These are phyloP conservation scores for Acanthamoeba divionensis DNA, from an alignment of 208 protist species.

Conservation along the genomic window DNA sequence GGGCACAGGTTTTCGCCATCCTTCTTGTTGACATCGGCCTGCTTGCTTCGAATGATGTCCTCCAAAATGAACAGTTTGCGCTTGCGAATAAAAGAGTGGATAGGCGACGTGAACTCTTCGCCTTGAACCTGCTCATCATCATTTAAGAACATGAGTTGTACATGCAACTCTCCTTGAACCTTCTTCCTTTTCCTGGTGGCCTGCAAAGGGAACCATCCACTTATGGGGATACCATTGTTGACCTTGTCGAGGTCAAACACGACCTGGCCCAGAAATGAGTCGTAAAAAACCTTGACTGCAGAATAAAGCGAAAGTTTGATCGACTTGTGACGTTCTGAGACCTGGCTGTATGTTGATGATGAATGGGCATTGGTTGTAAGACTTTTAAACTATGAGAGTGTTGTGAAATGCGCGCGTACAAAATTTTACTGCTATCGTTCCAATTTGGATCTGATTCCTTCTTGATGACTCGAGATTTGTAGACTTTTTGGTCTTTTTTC, in stretches of 20 bases:
- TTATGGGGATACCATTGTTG: background rate
- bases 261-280: background rate
- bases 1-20: background rate
- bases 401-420: background rate
- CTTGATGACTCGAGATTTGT: constrained; percentile 34
- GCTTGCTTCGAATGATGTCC: background rate
- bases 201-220: background rate
- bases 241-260: constrained; percentile 3
- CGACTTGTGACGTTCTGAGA: background rate
- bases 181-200: background rate
- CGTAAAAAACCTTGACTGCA: background rate
- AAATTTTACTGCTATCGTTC: constrained; percentile 53
- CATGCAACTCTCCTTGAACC: constrained; percentile 28
- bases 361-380: background rate
- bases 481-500: constrained; percentile 12
- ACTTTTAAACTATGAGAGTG: too few relatives aligned
- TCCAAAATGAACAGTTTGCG: background rate
- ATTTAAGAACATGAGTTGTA: constrained; percentile 15
- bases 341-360: background rate
- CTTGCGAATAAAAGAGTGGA: constrained; percentile 44
- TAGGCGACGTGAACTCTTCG: constrained; percentile 26
- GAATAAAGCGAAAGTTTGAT: background rate
- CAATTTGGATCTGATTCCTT: constrained; percentile 37
- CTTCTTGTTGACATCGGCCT: background rate
- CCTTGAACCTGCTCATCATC: constrained; percentile 2